Evolutionary conservation across 148 eudicot species (phyloP).

Genomic region (Cornus suecica): DNA sequence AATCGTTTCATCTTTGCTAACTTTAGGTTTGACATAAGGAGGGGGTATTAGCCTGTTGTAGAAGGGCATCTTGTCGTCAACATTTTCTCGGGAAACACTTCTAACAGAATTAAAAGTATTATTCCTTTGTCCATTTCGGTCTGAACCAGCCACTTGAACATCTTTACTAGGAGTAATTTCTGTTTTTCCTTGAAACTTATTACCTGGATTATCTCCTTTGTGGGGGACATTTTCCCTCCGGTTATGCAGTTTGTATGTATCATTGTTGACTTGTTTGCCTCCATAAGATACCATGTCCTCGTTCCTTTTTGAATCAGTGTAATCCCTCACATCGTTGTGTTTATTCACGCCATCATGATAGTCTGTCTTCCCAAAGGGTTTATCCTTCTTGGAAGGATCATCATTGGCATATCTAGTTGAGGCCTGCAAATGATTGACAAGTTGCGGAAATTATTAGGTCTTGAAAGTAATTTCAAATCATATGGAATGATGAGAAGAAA

Average conservation of each 20-base stretch:
- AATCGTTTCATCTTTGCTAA: neutral
- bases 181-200: neutral
- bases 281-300: conserved; percentile 15
- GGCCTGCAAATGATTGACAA: conserved; percentile 23
- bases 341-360: conserved; percentile 10
- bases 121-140: neutral
- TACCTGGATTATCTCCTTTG: neutral
- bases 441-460: neutral
- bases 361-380: conserved; percentile 3
- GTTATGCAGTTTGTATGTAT: conserved; percentile 2
- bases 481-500: neutral
- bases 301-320: conserved; percentile 11
- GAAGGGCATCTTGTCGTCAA: conserved; percentile 27
- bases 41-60: conserved; percentile 32
- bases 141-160: conserved; percentile 1
- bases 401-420: conserved; percentile 11
- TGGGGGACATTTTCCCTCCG: neutral
- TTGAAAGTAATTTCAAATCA: too few species aligned
- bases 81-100: conserved; percentile 22
- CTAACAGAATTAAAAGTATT: neutral
- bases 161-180: conserved; percentile 14
- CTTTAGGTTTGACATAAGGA: conserved; percentile 41
- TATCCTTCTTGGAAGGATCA: conserved; percentile 8
- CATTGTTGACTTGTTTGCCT: conserved; percentile 8
- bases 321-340: conserved; percentile 13